Conservation (phyloP, 2,329 filamentous ascomycete genomes). For the Coccinonectria pachysandricola region DNA sequence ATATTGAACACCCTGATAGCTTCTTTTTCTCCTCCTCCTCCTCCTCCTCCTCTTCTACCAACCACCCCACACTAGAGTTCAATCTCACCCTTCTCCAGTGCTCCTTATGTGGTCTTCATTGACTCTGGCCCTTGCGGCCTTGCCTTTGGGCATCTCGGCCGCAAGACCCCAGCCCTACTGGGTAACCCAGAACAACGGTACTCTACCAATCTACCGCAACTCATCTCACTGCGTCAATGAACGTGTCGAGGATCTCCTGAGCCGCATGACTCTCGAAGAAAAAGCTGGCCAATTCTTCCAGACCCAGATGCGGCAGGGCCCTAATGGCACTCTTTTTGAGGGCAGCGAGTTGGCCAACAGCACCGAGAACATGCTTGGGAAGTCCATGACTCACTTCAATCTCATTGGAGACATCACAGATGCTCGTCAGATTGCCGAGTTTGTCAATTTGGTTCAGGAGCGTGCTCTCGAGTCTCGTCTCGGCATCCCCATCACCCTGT, state of each 20-base stretch:
- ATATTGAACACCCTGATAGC: too few relatives aligned
- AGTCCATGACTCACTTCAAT: slow-evolving; percentile 32
- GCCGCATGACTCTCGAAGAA: slow-evolving; percentile 1
- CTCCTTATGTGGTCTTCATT: too few relatives aligned
- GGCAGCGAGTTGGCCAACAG: slow-evolving; percentile 1
- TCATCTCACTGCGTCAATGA: slow-evolving; percentile 1
- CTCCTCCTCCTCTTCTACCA: too few relatives aligned
- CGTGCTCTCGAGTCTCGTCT: slow-evolving; percentile 31
- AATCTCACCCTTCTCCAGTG: too few relatives aligned
- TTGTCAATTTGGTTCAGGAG: slow-evolving; percentile 30
- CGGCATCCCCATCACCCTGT: slow-evolving; percentile 37
- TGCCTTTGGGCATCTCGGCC: too few relatives aligned
- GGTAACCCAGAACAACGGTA: too few relatives aligned
- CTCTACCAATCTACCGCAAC: background rate
- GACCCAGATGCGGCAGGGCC: slow-evolving; percentile 18
- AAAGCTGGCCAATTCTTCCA: slow-evolving; percentile 32
- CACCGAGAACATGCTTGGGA: slow-evolving; percentile 3
- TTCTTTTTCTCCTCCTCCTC: too few relatives aligned
- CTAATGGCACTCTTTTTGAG: slow-evolving; percentile 15
- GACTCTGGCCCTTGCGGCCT: too few relatives aligned
- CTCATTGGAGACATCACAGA: slow-evolving; percentile 31
- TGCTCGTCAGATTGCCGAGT: slow-evolving; percentile 24
- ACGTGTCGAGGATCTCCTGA: background rate
- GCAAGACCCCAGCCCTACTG: too few relatives aligned
- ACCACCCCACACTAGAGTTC: too few relatives aligned